Conservation (phyloP, 164 flowering plant species). For the Santalum album region DNA sequence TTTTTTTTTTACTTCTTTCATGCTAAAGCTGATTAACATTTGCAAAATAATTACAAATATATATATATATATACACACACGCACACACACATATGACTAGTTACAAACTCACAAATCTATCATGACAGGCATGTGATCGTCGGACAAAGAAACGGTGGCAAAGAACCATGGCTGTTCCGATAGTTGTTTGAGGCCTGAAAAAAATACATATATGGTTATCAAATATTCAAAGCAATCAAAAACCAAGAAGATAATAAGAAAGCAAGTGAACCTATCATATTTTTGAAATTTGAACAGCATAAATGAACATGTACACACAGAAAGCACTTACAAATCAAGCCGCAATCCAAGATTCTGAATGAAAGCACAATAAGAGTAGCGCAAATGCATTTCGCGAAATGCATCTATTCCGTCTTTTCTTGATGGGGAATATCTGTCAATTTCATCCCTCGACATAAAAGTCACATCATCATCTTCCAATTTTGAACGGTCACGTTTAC, state of each 20-base stretch:
- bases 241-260: no score
- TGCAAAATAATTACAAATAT: no score
- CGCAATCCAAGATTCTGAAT: conserved; percentile 81
- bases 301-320: no score
- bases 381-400: conserved; percentile 60
- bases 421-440: conserved; percentile 84
- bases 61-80: no score
- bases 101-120: conserved; percentile 77
- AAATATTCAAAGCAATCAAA: no score
- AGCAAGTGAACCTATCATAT: no score
- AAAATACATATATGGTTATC: conserved; percentile 1
- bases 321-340: conserved; percentile 69
- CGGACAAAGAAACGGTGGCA: conserved; percentile 96
- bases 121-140: conserved; percentile 88
- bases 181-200: conserved; percentile 92
- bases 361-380: conserved; percentile 87
- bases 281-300: no score
- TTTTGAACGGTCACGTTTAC: conserved; percentile 45
- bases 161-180: conserved; percentile 91
- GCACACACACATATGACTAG: no score
- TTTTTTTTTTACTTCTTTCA: no score
- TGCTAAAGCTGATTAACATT: no score
- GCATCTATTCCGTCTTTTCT: conserved; percentile 95
- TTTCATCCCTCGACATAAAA: conserved; percentile 80
- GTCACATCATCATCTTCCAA: conserved; percentile 56